phyloP scores from a whole-genome alignment of 2,329 filamentous ascomycete species.

The Didymella exigua region DNA sequence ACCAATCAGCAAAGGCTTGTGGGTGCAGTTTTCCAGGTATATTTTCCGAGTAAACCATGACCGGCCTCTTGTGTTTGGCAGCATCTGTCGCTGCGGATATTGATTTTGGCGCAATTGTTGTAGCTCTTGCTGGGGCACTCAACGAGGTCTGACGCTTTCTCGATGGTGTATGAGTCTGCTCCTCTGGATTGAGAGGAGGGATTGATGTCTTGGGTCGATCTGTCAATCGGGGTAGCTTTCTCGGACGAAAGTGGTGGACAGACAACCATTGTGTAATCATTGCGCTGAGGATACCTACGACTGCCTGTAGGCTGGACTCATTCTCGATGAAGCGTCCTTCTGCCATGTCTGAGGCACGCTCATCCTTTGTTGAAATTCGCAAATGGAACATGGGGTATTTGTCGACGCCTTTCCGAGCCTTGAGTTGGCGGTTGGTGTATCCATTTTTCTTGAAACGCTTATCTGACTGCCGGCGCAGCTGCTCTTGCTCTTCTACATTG shows the following conservation, averaged over 20 bases:
- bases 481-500: slow-evolving; percentile 46
- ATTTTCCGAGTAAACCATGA: not conserved
- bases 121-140: not conserved
- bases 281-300: slow-evolving; percentile 69
- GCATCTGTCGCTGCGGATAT: not conserved
- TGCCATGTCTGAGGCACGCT: not conserved
- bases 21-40: slow-evolving; percentile 1
- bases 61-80: slow-evolving; percentile 33
- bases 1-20: slow-evolving; percentile 47
- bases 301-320: slow-evolving; percentile 54
- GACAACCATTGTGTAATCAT: slow-evolving; percentile 77
- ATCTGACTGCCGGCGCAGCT: slow-evolving; percentile 45
- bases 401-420: slow-evolving; percentile 70
- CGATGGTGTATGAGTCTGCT: not conserved
- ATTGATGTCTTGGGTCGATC: slow-evolving; percentile 15
- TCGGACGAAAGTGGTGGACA: slow-evolving; percentile 70
- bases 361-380: slow-evolving; percentile 59
- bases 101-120: not conserved
- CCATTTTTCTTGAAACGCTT: slow-evolving; percentile 54
- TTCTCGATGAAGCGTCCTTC: slow-evolving; percentile 34
- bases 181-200: not conserved
- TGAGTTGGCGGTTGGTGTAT: slow-evolving; percentile 60
- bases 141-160: not conserved
- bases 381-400: slow-evolving; percentile 89
- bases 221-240: slow-evolving; percentile 21